Evolutionary conservation across 345 rosid species (phyloP).

Genomic region (Eucalyptus virginea): DNA sequence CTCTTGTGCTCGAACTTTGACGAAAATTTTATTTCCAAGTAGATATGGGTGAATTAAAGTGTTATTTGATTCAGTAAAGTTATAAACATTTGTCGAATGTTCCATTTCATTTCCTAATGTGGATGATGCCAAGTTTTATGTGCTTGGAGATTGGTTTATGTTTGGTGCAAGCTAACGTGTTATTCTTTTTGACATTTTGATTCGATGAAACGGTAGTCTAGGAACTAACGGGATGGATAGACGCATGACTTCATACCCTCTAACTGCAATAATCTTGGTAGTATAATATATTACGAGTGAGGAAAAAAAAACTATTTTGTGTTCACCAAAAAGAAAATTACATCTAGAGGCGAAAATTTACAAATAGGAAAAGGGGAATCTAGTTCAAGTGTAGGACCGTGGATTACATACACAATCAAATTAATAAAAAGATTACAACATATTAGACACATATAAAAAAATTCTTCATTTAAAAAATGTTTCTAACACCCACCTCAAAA

Average conservation of each 20-base stretch:
- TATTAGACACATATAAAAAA: not conserved
- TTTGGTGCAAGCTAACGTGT: not conserved
- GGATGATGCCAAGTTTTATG: not conserved
- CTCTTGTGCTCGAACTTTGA: not conserved
- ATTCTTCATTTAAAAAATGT: not conserved
- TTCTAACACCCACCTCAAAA: not conserved
- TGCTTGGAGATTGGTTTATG: not conserved
- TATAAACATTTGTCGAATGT: not conserved
- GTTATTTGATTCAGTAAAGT: not conserved
- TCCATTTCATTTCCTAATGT: not conserved
- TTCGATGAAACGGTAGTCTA: not conserved
- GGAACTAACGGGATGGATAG: not conserved
- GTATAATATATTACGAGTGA: not conserved
- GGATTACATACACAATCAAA: not conserved
- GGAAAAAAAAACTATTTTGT: not conserved
- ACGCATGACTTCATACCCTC: not conserved
- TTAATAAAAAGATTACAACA: not conserved
- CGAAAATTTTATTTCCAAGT: not conserved
- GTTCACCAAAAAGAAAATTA: not conserved
- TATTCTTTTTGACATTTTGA: not conserved
- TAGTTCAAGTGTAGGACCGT: not conserved
- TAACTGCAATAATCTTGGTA: not conserved
- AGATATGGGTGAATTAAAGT: not conserved
- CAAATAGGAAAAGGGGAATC: not conserved
- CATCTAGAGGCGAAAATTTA: not conserved